Conservation (phyloP, 2,329 filamentous ascomycete species). For the Didymella keratinophila region DNA sequence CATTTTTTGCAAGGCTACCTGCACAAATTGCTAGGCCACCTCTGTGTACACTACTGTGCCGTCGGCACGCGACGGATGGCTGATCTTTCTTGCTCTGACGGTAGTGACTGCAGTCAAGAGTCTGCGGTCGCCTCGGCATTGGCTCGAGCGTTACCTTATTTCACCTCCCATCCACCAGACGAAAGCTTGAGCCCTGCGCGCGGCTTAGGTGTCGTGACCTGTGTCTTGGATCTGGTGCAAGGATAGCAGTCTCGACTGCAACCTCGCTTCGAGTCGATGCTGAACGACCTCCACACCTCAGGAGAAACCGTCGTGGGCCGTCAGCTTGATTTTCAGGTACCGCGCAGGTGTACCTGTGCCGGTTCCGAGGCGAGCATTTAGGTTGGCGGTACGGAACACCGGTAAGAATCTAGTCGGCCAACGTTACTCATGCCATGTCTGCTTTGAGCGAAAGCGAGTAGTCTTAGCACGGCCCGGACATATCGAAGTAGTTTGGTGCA, state of each 20-base stretch:
- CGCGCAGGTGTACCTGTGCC: conserved; percentile 12
- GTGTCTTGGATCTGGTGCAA: conserved; percentile 4
- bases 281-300: not conserved
- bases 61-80: conserved; percentile 15
- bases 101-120: conserved; percentile 10
- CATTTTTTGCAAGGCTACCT: conserved; percentile 5
- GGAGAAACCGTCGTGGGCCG: not conserved
- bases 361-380: conserved; percentile 8
- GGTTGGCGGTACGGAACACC: conserved; percentile 11
- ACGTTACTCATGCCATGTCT: conserved; percentile 7
- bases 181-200: conserved; percentile 11
- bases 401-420: conserved; percentile 3
- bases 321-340: conserved; percentile 10
- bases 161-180: conserved; percentile 12
- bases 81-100: conserved; percentile 14
- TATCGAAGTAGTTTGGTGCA: conserved; percentile 6
- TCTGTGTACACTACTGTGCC: conserved; percentile 2
- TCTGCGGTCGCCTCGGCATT: conserved; percentile 7
- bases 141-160: conserved; percentile 20
- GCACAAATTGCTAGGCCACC: conserved; percentile 9
- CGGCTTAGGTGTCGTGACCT: conserved; percentile 6
- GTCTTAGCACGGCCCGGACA: conserved; percentile 7
- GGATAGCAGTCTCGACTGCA: conserved; percentile 1
- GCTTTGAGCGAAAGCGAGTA: conserved; percentile 9
- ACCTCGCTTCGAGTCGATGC: not conserved